Base-by-base conservation (phyloP, 345 rosid genomes). In the Populus nigra region DNA sequence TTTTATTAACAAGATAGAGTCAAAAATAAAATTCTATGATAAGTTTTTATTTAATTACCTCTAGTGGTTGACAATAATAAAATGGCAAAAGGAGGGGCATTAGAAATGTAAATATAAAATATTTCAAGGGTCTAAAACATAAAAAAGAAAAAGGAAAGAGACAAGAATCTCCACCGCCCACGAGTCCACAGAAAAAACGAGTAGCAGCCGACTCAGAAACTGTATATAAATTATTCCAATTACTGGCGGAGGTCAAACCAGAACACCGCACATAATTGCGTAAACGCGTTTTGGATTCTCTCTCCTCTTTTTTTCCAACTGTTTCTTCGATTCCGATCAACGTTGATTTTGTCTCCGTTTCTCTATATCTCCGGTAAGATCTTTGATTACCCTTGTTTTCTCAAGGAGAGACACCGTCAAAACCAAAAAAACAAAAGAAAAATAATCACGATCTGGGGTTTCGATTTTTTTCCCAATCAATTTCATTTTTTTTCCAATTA, bases 291-390 rank as follows among this genome's bases (percentile, higher is more conserved):
- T 10, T 10, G 27, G 1, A 59, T 59, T 10, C 4, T 59, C 15
- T 59, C 15, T 7, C 8, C 38, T 29, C 36, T 7, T 1, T 62
- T 20, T 33, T 65, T 16, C 16, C 39, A 65, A n/a, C 63, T n/a
- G 25, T 50, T 57, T 33, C 22, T 15, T 9, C 41, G 69, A 7
- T 65, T 17, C 69, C 39, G 38, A 65, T 16, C 69, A 29, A 4
- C n/a, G 69, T 12, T 13, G 63, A 27, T 23, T 57, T 59, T n/a
- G 63, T 25, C n/a, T 31, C 55, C 41, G 59, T 53, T 27, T 50
- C 38, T 63, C 11, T 77, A 36, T 68, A 71, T 53, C 55, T 84
- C 86, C 83, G 94, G 91, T 89, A 89, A 86, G 92, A 83, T 73
- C 79, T 86, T 86, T 79, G 81, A 80, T 80, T 81, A 75, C 77